A percentile compares a stretch with the other conserved stretches of the same genome.
Evolutionary conservation across 352 stramenopile species (phyloP).

Genomic region (Globisporangium middletonii): DNA sequence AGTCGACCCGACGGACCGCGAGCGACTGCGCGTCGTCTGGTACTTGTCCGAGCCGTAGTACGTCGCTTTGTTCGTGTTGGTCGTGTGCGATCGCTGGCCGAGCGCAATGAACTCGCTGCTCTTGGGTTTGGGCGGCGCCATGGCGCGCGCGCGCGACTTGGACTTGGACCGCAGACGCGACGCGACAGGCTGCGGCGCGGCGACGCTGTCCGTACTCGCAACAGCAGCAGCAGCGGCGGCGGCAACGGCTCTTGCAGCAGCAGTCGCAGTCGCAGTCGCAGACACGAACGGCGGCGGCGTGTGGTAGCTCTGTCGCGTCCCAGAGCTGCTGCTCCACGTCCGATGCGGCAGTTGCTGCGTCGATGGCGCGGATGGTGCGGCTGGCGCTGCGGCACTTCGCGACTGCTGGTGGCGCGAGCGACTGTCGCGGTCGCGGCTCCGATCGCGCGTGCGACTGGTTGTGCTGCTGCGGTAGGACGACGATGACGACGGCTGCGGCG

Average conservation of each 20-base stretch:
- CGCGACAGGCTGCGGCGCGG: slow-evolving; percentile 11
- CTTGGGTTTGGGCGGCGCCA: slow-evolving; percentile 16
- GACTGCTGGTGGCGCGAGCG: neutral
- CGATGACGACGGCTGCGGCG: neutral
- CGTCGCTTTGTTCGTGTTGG: slow-evolving; percentile 19
- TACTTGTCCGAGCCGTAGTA: slow-evolving; percentile 28
- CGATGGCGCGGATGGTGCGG: neutral
- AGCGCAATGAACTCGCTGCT: slow-evolving; percentile 47
- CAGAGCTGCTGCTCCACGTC: neutral
- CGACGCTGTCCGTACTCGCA: neutral
- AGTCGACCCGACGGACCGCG: slow-evolving; percentile 16
- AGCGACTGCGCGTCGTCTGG: slow-evolving; percentile 15
- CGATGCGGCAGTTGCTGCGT: slow-evolving; percentile 2
- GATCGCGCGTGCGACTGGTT: too few relatives aligned
- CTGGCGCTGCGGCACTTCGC: neutral
- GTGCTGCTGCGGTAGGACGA: neutral
- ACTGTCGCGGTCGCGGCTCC: neutral
- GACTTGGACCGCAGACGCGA: slow-evolving; percentile 56
- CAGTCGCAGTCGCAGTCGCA: slow-evolving; percentile 1
- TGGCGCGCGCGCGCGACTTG: slow-evolving; percentile 35
- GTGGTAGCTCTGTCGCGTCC: neutral
- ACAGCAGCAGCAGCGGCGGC: neutral
- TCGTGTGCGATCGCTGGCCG: slow-evolving; percentile 21
- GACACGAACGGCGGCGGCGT: neutral
- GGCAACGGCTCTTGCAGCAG: neutral